Conservation (phyloP, 2,329 filamentous ascomycete species). For the Scedosporium apiospermum region DNA sequence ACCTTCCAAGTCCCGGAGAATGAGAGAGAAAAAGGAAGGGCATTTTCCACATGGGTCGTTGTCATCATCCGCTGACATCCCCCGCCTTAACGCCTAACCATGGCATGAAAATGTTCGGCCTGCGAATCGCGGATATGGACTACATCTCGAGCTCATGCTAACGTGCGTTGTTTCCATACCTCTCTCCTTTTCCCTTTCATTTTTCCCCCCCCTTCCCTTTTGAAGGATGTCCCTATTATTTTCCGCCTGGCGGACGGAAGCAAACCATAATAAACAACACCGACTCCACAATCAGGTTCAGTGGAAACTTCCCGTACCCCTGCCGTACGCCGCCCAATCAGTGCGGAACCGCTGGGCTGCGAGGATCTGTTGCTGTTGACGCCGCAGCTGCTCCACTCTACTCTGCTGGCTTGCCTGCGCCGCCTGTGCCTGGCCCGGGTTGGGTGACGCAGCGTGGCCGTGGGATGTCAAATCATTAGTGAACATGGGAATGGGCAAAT, state of each 20-base stretch:
- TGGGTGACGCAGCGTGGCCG: neutral
- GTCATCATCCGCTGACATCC: neutral
- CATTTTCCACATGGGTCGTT: neutral
- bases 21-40: neutral
- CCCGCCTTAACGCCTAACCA: neutral
- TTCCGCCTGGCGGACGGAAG: neutral
- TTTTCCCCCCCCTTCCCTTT: neutral
- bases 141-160: neutral
- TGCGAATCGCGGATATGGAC: neutral
- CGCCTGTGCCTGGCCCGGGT: neutral
- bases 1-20: too few species aligned
- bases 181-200: neutral
- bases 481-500: conserved; percentile 1
- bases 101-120: neutral
- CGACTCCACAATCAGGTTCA: conserved; percentile 24
- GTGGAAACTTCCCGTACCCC: conserved; percentile 31
- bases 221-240: neutral
- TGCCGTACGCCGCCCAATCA: conserved; percentile 38
- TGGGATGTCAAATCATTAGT: neutral
- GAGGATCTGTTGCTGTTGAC: conserved; percentile 35
- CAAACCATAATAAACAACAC: neutral
- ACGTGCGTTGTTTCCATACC: neutral
- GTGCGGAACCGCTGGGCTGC: conserved; percentile 34
- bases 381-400: conserved; percentile 10
- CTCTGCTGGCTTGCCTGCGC: conserved; percentile 25